Conservation (phyloP, 805 yeast species). For the Metschnikowia cerradonensis region DNA sequence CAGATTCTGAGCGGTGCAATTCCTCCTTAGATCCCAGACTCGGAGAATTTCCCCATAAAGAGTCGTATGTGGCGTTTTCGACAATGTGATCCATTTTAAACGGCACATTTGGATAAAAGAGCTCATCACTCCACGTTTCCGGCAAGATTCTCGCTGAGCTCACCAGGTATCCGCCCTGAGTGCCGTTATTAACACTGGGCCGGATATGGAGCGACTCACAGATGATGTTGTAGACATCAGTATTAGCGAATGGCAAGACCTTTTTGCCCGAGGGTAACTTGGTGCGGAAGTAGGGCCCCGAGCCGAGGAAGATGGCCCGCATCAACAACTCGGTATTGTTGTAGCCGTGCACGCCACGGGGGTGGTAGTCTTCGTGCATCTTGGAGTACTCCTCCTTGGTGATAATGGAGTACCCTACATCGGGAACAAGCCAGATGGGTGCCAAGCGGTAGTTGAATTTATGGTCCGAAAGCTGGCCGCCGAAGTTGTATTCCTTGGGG, state of each 20-base stretch:
- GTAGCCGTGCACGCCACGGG: conserved; percentile 83
- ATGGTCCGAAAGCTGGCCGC: conserved; percentile 31
- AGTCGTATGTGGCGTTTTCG: conserved; percentile 51
- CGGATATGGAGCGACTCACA: conserved; percentile 54
- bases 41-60: conserved; percentile 24
- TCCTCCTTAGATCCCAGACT: no score
- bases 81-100: conserved; percentile 44
- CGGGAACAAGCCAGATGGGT: conserved; percentile 81
- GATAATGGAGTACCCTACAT: conserved; percentile 72
- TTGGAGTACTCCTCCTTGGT: conserved; percentile 55
- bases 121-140: conserved; percentile 44
- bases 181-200: conserved; percentile 63
- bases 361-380: conserved; percentile 47
- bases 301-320: conserved; percentile 77
- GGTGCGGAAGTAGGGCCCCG: conserved; percentile 70
- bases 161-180: conserved; percentile 20
- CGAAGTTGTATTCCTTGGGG: conserved; percentile 53
- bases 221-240: conserved; percentile 68
- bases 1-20: background rate
- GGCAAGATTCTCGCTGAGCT: conserved; percentile 30
- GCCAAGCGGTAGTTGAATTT: conserved; percentile 62
- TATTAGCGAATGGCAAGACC: conserved; percentile 64
- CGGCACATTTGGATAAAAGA: conserved; percentile 47
- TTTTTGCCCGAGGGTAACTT: conserved; percentile 25
- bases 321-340: conserved; percentile 71